Evolutionary conservation across 345 rosid species (phyloP).

Genomic region (Hypericum androsaemum): DNA sequence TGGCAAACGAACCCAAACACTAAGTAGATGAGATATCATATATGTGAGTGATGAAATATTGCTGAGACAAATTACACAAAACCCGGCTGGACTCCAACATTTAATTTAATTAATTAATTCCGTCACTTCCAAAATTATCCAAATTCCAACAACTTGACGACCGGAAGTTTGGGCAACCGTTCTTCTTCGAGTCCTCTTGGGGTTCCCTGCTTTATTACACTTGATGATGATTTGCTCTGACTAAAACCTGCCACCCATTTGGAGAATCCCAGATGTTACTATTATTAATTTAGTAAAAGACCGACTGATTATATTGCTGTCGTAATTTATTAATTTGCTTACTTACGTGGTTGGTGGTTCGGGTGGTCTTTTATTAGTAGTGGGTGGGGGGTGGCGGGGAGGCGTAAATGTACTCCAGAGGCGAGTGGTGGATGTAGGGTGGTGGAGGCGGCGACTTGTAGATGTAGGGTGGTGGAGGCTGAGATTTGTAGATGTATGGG

Average conservation of each 20-base stretch:
- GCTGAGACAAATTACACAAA: no score
- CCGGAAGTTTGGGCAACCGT: constrained; percentile 19
- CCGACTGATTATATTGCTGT: background rate
- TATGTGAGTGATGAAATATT: no score
- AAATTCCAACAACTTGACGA: no score
- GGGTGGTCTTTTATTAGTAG: constrained; percentile 15
- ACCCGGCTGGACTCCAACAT: no score
- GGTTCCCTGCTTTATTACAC: constrained; percentile 56
- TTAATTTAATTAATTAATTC: no score
- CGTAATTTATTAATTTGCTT: background rate
- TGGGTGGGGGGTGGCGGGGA: constrained; percentile 38
- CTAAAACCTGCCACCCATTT: constrained; percentile 36
- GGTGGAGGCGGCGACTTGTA: no score
- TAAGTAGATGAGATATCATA: no score
- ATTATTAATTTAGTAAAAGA: background rate
- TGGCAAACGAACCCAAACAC: no score
- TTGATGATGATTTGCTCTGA: constrained; percentile 11
- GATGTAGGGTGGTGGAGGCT: constrained; percentile 25
- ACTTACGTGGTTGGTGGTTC: constrained; percentile 24
- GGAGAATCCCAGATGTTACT: background rate
- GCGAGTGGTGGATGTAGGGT: no score
- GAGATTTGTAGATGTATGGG: constrained; percentile 30
- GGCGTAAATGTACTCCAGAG: constrained; percentile 11
- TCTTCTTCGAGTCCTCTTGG: constrained; percentile 24
- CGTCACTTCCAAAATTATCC: no score